These are phyloP conservation scores for Entomortierella beljakovae DNA, from an alignment of 192 early-diverging fungal genomes.

Conservation along the genomic window DNA sequence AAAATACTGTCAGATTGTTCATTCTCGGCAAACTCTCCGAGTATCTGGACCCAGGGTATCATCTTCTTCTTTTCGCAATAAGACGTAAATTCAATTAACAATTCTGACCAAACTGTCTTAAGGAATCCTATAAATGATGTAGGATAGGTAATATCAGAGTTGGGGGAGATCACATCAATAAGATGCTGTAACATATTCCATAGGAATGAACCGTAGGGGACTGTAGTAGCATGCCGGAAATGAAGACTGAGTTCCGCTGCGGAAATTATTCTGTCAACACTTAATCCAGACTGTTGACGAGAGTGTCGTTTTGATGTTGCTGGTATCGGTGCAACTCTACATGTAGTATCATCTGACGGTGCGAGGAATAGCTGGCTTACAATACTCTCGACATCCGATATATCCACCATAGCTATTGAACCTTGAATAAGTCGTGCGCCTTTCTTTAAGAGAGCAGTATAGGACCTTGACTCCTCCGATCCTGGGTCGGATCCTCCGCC, in stretches of 20 bases:
- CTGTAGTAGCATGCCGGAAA: conserved; percentile 52
- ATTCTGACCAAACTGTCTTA: conserved; percentile 72
- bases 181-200: conserved; percentile 62
- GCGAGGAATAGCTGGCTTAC: conserved; percentile 26
- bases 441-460: conserved; percentile 27
- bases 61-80: conserved; percentile 65
- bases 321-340: neutral
- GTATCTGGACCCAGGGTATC: conserved; percentile 63
- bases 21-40: conserved; percentile 3
- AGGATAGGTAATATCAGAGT: conserved; percentile 48
- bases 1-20: neutral
- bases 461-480: conserved; percentile 11
- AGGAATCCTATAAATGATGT: conserved; percentile 74
- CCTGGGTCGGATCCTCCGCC: conserved; percentile 23
- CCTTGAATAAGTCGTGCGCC: conserved; percentile 46
- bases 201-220: conserved; percentile 63
- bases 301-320: conserved; percentile 16
- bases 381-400: conserved; percentile 54
- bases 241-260: conserved; percentile 54
- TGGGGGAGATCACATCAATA: conserved; percentile 53
- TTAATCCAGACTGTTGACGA: neutral
- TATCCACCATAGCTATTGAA: conserved; percentile 48
- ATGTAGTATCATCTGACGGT: neutral
- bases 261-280: conserved; percentile 15
- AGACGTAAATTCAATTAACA: conserved; percentile 63